Evolutionary conservation across 2,329 filamentous ascomycete genomes (phyloP), one percentile per base, ranked within the genome.

Genomic region (Thyridium curvatum): DNA sequence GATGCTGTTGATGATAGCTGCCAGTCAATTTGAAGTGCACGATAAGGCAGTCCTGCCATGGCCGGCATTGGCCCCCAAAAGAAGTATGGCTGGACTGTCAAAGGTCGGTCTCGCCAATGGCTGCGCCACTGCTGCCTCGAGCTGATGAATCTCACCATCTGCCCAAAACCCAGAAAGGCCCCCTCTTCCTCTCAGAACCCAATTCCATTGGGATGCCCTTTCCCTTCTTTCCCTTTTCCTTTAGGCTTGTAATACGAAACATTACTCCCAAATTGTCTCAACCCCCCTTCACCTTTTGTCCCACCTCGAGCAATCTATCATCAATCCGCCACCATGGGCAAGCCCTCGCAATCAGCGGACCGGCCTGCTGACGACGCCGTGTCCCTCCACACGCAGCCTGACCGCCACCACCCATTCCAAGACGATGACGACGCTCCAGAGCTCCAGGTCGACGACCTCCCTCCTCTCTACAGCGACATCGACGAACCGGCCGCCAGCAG

Each of bases 401-500:
- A 13, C 10, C 10, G 13, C 28, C 28, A 17, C 18, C 9, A 4
- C 35, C 29, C n/a, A 14, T 42, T 44, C 40, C 40, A 59, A 46
- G 56, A 56, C 31, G 64, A 66, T 50, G 50, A 61, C 34, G 62
- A 65, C 40, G 49, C 55, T 1, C 52, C 59, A 21, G 57, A 64
- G 30, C 48, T 61, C 34, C 45, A 49, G 12, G 34, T 46, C 21
- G 60, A 68, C 41, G 65, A 71, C 42, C 58, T 71, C 3, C 69
- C 68, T 8, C 69, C 69, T 1, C 60, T 66, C 18, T 72, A 72
- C 42, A 61, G 68, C 33, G 62, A 68, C 30, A 50, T 58, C 12
- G 41, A 52, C 6, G 42, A 46, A 30, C 32, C 43, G 13, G 34
- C 31, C 30, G 36, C 38, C 34, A 37, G 37, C 8, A 41, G 43